Evolutionary conservation across 495 filamentous ascomycete species (phyloP), one percentile per base, ranked within the genome.

Genomic region (Aspergillus egyptiacus): DNA sequence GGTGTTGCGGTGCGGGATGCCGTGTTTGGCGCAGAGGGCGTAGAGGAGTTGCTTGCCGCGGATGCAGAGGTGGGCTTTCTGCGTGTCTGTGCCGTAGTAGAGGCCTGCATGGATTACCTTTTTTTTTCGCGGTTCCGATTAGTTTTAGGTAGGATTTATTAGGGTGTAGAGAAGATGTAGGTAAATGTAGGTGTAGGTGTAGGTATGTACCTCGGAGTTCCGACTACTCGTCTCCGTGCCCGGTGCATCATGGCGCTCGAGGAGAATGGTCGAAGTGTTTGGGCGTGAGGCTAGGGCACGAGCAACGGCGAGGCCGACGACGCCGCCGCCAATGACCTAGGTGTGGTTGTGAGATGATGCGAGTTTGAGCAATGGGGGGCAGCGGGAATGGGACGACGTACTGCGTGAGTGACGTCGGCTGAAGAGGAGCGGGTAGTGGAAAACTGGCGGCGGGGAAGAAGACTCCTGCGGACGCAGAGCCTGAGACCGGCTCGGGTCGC

Each of bases 61-160:
- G 57, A 96, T 75, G 68, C 93, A 98, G 41, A 98, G 81, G 1
- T 65, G 64, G 0, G 93, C 89, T 66, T 98, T 98, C 13, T 96
- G 79, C 1, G 81, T 82, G 30, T 64, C 60, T 15, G 76, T 61
- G 28, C 85, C 85, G 69, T 98, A 98, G 73, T 98, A 97, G 34
- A 97, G 78, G 32, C 94, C 94, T 2, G 87, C 93, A 58, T 98
- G 93, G 48, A 97, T 95, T 33, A 97, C 91, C 85, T 88, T 51
- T 3, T 7, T 1, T 10, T n/a, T n/a, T n/a, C n/a, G n/a, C n/a
- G n/a, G n/a, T n/a, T n/a, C n/a, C n/a, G 8, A 24, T 22, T 34
- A 20, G 22, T 24, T 20, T 32, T 25, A 5, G 18, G 35, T 44
- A 15, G 3, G 18, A 10, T 27, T 31, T 18, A 8, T 28, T 11